Base-by-base conservation (phyloP, 768 basidiomycete species). In the Pisolithus tinctorius region DNA sequence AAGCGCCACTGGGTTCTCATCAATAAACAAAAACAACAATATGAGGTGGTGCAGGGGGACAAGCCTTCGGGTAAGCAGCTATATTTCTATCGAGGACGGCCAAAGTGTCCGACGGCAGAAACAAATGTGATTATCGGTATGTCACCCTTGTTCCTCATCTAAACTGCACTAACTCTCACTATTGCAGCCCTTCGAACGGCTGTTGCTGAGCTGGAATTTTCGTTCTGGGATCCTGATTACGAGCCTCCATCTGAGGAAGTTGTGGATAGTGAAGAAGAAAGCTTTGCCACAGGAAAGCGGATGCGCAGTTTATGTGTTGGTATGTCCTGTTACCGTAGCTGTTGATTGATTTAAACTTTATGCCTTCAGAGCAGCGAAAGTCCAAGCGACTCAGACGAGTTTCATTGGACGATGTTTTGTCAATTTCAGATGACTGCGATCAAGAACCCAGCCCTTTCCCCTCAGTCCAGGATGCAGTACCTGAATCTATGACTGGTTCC, bases 51-150 rank as follows among this genome's bases (percentile, higher is more conserved):
- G 14, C 10, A 13, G 11, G 20, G 26, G 1, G 26, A 52, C 5
- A 38, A 14, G 4, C 51, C 51, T 1, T 3, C 5, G 2, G 11
- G 51, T 13, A 36, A 11, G 13, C 30, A 52, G n/a, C 46, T 52
- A 26, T n/a, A 25, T 14, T 6, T n/a, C 26, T 52, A 34, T 41
- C 4, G 9, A 47, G 51, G 46, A 2, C 14, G 34, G 16, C 17
- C 10, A 14, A 48, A 52, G 51, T 23, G 46, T 45, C 31, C 13
- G 14, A 36, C 38, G 2, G 36, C 45, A 30, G 37, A 48, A 26
- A 34, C 38, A 11, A 29, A 40, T 14, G 25, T 52, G n/a, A 52
- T 52, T 26, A 52, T 52, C 38, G 45, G 51, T 41, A 38, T n/a
- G 27, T 8, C 25, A n/a, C 49, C 43, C 23, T n/a, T 26, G 16